Evolutionary conservation across 208 protist genomes (phyloP).

Genomic region (Leptomonas seymouri): DNA sequence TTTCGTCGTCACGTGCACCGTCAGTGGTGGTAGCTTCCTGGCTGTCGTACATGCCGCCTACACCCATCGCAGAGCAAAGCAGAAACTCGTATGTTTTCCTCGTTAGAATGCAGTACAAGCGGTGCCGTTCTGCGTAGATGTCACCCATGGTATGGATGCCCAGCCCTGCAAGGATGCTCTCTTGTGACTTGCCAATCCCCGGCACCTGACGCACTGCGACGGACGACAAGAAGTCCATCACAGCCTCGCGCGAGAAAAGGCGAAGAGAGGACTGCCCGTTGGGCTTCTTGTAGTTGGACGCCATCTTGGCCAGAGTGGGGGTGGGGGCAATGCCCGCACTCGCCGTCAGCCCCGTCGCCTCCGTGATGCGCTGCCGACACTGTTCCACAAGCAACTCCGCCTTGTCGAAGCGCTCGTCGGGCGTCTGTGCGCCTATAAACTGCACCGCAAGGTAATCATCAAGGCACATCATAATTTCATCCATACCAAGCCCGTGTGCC

Average conservation of each 20-base stretch:
- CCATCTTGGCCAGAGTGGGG: constrained; percentile 85
- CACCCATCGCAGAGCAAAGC: constrained; percentile 48
- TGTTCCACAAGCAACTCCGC: constrained; percentile 50
- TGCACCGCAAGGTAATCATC: constrained; percentile 35
- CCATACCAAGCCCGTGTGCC: constrained; percentile 54
- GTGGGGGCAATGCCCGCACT: constrained; percentile 85
- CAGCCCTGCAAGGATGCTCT: constrained; percentile 50
- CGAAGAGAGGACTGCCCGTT: constrained; percentile 85
- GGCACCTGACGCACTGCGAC: constrained; percentile 57
- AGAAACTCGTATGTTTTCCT: constrained; percentile 73
- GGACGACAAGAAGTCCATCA: constrained; percentile 53
- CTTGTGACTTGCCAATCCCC: constrained; percentile 64
- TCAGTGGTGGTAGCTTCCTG: constrained; percentile 8
- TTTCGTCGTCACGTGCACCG: background rate
- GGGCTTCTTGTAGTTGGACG: constrained; percentile 92
- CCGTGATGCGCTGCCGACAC: constrained; percentile 49
- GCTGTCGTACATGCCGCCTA: constrained; percentile 52
- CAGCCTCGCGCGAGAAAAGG: constrained; percentile 50
- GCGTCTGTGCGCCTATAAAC: constrained; percentile 15
- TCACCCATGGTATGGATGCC: constrained; percentile 58
- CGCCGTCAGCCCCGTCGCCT: constrained; percentile 65
- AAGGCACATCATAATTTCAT: constrained; percentile 84
- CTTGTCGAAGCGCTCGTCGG: constrained; percentile 37
- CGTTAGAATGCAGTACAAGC: constrained; percentile 58
- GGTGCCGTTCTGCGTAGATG: constrained; percentile 57